Conservation (phyloP, 2,329 filamentous ascomycete genomes). For the Diaporthe citri region DNA sequence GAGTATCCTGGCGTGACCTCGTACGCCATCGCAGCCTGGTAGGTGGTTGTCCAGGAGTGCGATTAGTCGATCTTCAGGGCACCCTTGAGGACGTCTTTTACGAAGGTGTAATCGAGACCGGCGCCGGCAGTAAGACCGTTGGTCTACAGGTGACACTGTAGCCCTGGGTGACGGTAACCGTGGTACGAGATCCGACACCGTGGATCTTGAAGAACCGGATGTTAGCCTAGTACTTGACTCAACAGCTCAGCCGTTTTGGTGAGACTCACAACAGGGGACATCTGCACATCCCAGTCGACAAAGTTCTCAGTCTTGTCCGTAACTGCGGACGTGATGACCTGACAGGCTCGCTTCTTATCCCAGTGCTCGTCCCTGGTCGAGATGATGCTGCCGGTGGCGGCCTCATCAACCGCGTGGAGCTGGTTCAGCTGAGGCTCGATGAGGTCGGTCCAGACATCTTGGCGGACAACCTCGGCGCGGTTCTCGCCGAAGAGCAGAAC, state of each 20-base stretch:
- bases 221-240: not conserved
- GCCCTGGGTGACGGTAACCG: constrained; percentile 9
- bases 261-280: not conserved
- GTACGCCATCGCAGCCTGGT: constrained; percentile 1
- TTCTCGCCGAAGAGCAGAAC: constrained; percentile 6
- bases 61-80: constrained; percentile 4
- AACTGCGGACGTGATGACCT: constrained; percentile 1
- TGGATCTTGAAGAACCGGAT: not conserved
- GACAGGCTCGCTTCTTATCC: constrained; percentile 7
- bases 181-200: constrained; percentile 1
- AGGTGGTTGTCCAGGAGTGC: constrained; percentile 13
- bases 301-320: constrained; percentile 26
- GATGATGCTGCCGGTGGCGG: not conserved
- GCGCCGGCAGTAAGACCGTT: constrained; percentile 3
- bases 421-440: constrained; percentile 15
- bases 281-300: constrained; percentile 20
- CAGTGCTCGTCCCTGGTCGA: constrained; percentile 6
- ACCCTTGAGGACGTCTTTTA: constrained; percentile 9
- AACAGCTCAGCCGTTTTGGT: not conserved
- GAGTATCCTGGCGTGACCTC: not conserved
- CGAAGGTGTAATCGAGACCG: constrained; percentile 7
- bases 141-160: constrained; percentile 20
- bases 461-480: constrained; percentile 7
- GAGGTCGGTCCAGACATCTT: constrained; percentile 4
- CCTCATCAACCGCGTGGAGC: not conserved